Conservation (phyloP, 345 rosid genomes). For the Adansonia digitata region DNA sequence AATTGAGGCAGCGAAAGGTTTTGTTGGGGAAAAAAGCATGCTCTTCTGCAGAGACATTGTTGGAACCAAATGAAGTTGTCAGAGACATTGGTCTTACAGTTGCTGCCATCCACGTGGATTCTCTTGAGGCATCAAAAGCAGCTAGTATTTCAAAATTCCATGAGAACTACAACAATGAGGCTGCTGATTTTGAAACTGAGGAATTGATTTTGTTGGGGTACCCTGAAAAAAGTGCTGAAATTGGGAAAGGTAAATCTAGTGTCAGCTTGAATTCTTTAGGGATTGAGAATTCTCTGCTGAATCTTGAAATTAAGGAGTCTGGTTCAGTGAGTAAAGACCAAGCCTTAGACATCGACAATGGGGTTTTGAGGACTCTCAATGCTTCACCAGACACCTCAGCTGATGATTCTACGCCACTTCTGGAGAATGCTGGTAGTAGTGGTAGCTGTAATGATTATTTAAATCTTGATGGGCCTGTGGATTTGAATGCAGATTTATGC, state of each 20-base stretch:
- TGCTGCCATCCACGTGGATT: slow-evolving; percentile 14
- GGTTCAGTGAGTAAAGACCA: slow-evolving; percentile 11
- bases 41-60: slow-evolving; percentile 20
- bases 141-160: neutral
- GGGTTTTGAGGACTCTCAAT: slow-evolving; percentile 12
- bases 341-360: slow-evolving; percentile 4
- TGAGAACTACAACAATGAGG: slow-evolving; percentile 24
- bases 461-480: slow-evolving; percentile 20
- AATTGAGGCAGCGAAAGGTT: neutral
- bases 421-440: slow-evolving; percentile 7
- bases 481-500: slow-evolving; percentile 10
- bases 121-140: slow-evolving; percentile 11
- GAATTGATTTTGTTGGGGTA: slow-evolving; percentile 47
- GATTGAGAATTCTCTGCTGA: slow-evolving; percentile 13
- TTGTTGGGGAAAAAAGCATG: slow-evolving; percentile 8
- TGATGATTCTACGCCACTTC: slow-evolving; percentile 5
- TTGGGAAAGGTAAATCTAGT: slow-evolving; percentile 1
- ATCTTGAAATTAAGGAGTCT: slow-evolving; percentile 15
- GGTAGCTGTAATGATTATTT: slow-evolving; percentile 5
- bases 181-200: slow-evolving; percentile 30
- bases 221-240: slow-evolving; percentile 14
- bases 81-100: slow-evolving; percentile 9
- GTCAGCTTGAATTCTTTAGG: slow-evolving; percentile 4
- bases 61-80: slow-evolving; percentile 11
- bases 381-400: neutral